A percentile compares a stretch with the other conserved stretches of the same genome.
Conservation (phyloP, 306 rosid species). For the Quercus aquifolioides region DNA sequence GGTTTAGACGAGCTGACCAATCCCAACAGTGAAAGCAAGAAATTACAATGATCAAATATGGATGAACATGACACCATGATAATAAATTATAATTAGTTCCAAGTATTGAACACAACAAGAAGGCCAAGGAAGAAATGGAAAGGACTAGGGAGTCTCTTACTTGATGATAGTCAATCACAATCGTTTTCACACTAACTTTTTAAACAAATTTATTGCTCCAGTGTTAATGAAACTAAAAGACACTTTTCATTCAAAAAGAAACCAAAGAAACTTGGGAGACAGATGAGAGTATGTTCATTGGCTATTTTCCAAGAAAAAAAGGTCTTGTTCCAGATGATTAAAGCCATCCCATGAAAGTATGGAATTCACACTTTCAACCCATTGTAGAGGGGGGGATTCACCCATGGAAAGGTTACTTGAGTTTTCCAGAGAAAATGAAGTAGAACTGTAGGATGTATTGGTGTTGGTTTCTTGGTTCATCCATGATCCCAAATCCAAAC, state of each 20-base stretch:
- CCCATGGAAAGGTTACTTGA: conserved; percentile 47
- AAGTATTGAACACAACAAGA: neutral
- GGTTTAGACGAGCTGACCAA: conserved; percentile 7
- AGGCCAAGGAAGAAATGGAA: neutral
- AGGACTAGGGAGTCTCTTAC: neutral
- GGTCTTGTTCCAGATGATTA: conserved; percentile 47
- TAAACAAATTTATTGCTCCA: conserved; percentile 3
- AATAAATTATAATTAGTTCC: no score
- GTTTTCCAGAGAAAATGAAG: conserved; percentile 52
- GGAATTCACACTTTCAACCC: conserved; percentile 56
- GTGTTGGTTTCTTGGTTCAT: conserved; percentile 41
- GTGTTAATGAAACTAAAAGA: conserved; percentile 1
- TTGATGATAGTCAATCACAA: neutral
- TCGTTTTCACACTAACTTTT: conserved; percentile 13
- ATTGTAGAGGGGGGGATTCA: conserved; percentile 45
- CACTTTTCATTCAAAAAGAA: neutral
- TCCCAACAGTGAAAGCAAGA: conserved; percentile 11
- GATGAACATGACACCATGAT: no score
- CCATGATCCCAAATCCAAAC: conserved; percentile 50
- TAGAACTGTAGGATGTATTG: conserved; percentile 40
- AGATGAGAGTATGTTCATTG: conserved; percentile 13
- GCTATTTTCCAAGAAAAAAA: conserved; percentile 36
- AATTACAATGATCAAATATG: neutral
- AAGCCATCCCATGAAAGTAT: conserved; percentile 57
- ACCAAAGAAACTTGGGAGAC: neutral